These are phyloP conservation scores for Tricholoma terreum DNA, from an alignment of 768 basidiomycete genomes.

Conservation along the genomic window DNA sequence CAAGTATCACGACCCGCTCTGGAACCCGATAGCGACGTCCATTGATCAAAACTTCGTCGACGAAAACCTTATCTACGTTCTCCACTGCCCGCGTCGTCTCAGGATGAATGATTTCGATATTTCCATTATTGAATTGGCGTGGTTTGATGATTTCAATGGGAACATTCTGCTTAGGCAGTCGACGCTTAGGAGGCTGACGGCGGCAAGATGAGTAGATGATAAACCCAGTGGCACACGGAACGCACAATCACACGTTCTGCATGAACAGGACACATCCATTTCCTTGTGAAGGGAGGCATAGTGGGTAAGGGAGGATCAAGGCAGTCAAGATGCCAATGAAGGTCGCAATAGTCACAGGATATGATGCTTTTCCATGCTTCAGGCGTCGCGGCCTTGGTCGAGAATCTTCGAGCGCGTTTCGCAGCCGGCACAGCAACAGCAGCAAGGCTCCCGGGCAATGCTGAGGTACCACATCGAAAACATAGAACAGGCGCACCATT, in stretches of 20 bases:
- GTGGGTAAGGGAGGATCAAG: conserved; percentile 83
- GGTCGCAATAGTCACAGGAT: conserved; percentile 91
- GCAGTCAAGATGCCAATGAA: conserved; percentile 98
- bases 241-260: conserved; percentile 82
- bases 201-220: conserved; percentile 11
- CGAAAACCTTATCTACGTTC: conserved; percentile 45
- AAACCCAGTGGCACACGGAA: conserved; percentile 13
- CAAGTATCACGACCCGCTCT: conserved; percentile 85
- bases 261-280: conserved; percentile 99
- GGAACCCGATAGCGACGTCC: conserved; percentile 91
- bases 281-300: conserved; percentile 84
- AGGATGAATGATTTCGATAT: conserved; percentile 80
- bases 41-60: conserved; percentile 85
- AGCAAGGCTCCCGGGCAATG: conserved; percentile 54
- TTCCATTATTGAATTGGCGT: conserved; percentile 84
- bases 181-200: conserved; percentile 69
- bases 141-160: conserved; percentile 74
- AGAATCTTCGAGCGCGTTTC: conserved; percentile 52
- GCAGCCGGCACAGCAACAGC: conserved; percentile 48
- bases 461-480: conserved; percentile 84
- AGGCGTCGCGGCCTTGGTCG: conserved; percentile 38
- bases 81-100: conserved; percentile 43
- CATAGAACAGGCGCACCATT: conserved; percentile 85
- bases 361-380: conserved; percentile 75
- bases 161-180: conserved; percentile 70